A percentile compares a stretch with the other conserved stretches of the same genome.
phyloP scores from a whole-genome alignment of 2,329 filamentous ascomycete genomes.

The Fusarium anthophilum region DNA sequence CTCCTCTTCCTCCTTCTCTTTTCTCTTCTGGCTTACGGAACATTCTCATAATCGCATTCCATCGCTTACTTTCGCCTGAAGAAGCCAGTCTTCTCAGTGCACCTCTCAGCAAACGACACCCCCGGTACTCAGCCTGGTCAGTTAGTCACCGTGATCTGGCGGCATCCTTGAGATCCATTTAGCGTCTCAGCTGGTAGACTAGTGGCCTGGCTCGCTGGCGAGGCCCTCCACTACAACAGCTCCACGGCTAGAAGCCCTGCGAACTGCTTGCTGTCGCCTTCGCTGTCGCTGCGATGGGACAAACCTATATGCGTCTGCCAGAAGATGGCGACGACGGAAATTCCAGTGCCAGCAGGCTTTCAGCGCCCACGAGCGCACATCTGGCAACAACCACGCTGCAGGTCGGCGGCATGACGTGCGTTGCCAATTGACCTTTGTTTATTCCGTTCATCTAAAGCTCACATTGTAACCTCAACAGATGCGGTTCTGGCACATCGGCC shows the following conservation, averaged over 20 bases:
- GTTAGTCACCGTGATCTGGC: neutral
- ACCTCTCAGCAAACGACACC: neutral
- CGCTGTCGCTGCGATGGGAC: neutral
- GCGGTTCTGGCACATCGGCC: constrained; percentile 92
- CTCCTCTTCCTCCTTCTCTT: neutral
- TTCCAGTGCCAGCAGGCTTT: neutral
- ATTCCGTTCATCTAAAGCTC: constrained; percentile 28
- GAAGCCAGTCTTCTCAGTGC: neutral
- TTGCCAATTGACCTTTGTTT: neutral
- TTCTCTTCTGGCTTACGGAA: neutral
- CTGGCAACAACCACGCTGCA: neutral
- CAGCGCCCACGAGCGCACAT: neutral
- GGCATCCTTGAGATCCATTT: neutral
- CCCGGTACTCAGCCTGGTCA: too few species aligned
- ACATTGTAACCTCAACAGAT: constrained; percentile 63
- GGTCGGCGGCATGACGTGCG: neutral
- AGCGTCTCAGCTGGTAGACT: neutral
- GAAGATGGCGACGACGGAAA: neutral
- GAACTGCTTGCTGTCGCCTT: neutral
- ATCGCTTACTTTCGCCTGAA: neutral
- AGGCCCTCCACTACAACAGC: neutral
- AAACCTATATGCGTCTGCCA: neutral
- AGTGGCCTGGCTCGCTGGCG: neutral
- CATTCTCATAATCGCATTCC: neutral
- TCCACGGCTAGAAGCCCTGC: neutral